These are phyloP conservation scores for Albizia julibrissin DNA, from an alignment of 306 rosid genomes.

Conservation along the genomic window DNA sequence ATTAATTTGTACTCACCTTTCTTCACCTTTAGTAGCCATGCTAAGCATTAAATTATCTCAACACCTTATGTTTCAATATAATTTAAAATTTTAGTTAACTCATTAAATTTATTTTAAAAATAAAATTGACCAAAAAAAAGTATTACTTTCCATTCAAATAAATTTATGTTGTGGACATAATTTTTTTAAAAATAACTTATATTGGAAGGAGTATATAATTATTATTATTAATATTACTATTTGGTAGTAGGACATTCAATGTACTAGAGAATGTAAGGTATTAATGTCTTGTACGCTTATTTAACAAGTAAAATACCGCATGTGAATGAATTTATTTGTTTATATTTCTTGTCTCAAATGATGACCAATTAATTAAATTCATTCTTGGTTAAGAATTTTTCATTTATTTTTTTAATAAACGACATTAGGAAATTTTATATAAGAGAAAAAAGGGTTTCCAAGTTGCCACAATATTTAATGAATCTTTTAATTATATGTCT, in stretches of 20 bases:
- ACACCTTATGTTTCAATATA: no score
- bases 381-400: background rate
- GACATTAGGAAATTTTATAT: background rate
- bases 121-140: no score
- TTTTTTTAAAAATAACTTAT: no score
- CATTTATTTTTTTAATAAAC: background rate
- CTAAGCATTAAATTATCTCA: background rate
- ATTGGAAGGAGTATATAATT: no score
- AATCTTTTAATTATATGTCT: no score
- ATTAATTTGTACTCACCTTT: background rate
- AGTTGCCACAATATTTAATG: no score
- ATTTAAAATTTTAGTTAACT: no score
- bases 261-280: background rate
- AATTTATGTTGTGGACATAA: no score
- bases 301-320: background rate
- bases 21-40: background rate
- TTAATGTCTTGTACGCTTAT: background rate
- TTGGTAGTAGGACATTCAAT: background rate
- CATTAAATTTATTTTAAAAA: no score
- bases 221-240: no score
- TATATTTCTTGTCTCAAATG: background rate
- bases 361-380: background rate
- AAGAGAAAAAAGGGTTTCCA: background rate
- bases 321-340: background rate
- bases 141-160: no score